Conservation (phyloP, 441 rosid species). For the Syzygium malaccense region DNA sequence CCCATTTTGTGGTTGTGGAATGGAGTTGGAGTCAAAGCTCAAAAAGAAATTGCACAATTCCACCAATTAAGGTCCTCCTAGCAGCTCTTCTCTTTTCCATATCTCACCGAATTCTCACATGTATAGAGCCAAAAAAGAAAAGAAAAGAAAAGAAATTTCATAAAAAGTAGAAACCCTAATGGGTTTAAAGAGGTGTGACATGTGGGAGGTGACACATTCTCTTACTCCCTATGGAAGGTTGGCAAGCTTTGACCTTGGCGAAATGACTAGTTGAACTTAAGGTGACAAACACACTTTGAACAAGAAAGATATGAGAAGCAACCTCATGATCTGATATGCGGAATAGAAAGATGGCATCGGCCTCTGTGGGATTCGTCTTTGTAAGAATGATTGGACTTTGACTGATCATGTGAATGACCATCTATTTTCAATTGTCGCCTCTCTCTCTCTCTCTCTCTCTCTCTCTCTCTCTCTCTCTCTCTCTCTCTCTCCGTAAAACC, state of each 20-base stretch:
- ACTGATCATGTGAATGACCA: not conserved
- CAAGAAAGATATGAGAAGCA: not conserved
- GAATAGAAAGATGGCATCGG: conserved; percentile 9
- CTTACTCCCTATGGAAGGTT: conserved; percentile 1
- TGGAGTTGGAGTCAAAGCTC: conserved; percentile 28
- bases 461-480: too few species aligned
- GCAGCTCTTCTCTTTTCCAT: conserved; percentile 2
- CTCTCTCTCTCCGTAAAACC: not conserved
- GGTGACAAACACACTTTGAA: not conserved
- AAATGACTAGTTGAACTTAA: not conserved
- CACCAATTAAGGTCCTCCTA: conserved; percentile 31
- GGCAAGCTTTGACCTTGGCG: not conserved
- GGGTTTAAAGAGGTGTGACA: conserved; percentile 1
- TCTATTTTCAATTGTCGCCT: not conserved
- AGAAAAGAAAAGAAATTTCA: not conserved
- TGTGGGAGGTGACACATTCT: conserved; percentile 1
- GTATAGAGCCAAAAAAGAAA: not conserved
- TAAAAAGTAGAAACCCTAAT: not conserved
- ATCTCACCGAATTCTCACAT: not conserved
- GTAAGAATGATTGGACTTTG: not conserved
- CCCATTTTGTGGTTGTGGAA: conserved; percentile 31
- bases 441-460: not conserved
- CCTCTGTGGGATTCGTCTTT: not conserved
- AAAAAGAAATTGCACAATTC: conserved; percentile 28
- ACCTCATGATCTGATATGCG: conserved; percentile 17